Evolutionary conservation across 495 filamentous ascomycete genomes (phyloP), one percentile per base, ranked within the genome.

Genomic region (Xanthoparmelia taractica): DNA sequence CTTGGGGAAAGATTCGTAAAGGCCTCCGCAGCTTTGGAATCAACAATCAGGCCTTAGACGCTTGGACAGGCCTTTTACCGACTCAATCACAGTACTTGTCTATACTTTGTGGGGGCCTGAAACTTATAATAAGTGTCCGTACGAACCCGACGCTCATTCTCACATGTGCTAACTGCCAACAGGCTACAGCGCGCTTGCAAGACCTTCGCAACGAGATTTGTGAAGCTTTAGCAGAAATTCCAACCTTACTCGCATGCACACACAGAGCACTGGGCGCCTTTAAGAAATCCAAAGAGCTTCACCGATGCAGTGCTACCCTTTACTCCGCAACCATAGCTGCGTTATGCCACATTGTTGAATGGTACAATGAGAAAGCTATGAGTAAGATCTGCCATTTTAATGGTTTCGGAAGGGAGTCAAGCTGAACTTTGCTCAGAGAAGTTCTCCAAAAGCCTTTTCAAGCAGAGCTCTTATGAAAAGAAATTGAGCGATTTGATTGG

Each of bases 291-390:
- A 52, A 61, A 52, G 34, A 27, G 2, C 59, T 61, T 20, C 59
- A 61, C 11, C 17, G 38, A 4, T 48, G 41, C 43, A 61, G 59
- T 29, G 43, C 48, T 17, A 18, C 41, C 12, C 36, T 61, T 11
- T 61, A 61, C 25, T 18, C 34, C 8, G 59, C 59, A 2, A 61
- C 59, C 2, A 18, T 61, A 27, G 23, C 25, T 38, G 45, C 48
- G 40, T 31, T 61, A 36, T 23, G 47, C 36, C 45, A 61, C 47
- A 45, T 61, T 37, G 43, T 61, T 18, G 43, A 27, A 34, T 61
- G 59, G 59, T 61, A 61, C 38, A 61, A 38, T 23, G 48, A 29
- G 15, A 61, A 61, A 61, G 59, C 47, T 38, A 54, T 40, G 8
- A 48, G 59, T 61, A 38, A 54, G 59, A 31, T n/a, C 12, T 38